These are phyloP conservation scores for Paraphaeosphaeria minitans DNA, from an alignment of 2,329 filamentous ascomycete species.

Conservation along the genomic window DNA sequence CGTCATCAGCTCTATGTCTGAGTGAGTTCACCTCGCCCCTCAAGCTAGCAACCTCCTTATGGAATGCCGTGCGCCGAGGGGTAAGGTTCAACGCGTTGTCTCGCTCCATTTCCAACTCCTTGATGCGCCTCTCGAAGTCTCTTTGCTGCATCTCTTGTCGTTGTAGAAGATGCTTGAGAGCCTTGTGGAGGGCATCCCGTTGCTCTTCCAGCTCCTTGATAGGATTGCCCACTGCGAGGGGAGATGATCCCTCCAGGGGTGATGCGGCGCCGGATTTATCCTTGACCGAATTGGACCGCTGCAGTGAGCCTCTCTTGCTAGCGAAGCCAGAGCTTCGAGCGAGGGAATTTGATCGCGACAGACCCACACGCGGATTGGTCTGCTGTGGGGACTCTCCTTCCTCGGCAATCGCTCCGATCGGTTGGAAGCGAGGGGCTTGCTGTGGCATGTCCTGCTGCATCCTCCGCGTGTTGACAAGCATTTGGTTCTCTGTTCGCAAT, in stretches of 20 bases:
- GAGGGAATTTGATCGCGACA: constrained; percentile 71
- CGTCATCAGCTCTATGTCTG: constrained; percentile 87
- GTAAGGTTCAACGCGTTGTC: constrained; percentile 72
- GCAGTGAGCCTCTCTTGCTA: constrained; percentile 56
- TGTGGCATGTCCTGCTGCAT: constrained; percentile 54
- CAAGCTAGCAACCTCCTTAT: constrained; percentile 78
- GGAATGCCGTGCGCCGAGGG: constrained; percentile 77
- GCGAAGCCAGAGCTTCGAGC: constrained; percentile 58
- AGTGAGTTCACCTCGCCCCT: constrained; percentile 84
- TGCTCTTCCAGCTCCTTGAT: constrained; percentile 94
- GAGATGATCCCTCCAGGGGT: constrained; percentile 58
- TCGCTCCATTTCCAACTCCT: constrained; percentile 76
- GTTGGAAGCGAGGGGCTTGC: constrained; percentile 58
- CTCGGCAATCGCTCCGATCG: constrained; percentile 68
- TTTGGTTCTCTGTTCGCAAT: constrained; percentile 70
- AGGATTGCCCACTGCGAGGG: constrained; percentile 33
- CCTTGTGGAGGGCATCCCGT: constrained; percentile 86
- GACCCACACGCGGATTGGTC: constrained; percentile 49
- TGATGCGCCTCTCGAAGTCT: constrained; percentile 81
- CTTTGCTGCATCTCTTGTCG: constrained; percentile 84
- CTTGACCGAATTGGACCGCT: constrained; percentile 54
- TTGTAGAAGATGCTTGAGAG: constrained; percentile 82
- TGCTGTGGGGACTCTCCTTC: constrained; percentile 53
- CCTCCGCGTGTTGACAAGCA: constrained; percentile 55
- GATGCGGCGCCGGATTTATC: constrained; percentile 50